Evolutionary conservation across 441 rosid genomes (phyloP), one percentile per base, ranked within the genome.

Genomic region (Eruca vesicaria): DNA sequence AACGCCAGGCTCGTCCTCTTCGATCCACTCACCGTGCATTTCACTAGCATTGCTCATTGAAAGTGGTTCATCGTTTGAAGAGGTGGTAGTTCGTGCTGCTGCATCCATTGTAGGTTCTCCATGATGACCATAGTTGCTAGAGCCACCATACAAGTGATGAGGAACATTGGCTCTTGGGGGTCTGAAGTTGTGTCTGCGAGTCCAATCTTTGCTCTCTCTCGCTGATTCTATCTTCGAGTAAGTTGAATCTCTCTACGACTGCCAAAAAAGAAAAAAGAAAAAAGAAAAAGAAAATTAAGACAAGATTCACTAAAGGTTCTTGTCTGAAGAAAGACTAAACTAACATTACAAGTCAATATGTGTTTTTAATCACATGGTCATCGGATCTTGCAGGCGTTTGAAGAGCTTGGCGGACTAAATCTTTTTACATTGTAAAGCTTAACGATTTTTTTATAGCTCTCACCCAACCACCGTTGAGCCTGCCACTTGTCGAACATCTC

Each of bases 401-500:
- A 73, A 96, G 94, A 29, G 98, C 97, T 75, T 94, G 98, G 4
- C 98, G 93, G n/a, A 58, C 94, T 95, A 76, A 96, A 96, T 85
- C 89, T 94, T 71, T 94, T 98, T 65, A 96, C 98, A 78, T 96
- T 94, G 79, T 96, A 96, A 57, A 96, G 97, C 85, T 94, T 98
- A 89, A 92, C 91, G 79, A 96, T 94, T 73, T 97, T 84, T 64
- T 94, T 98, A 14, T 85, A 94, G 63, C 94, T 96, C 85, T 96
- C 98, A 14, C 92, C 98, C n/a, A n/a, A n/a, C n/a, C n/a, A n/a
- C n/a, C n/a, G n/a, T n/a, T n/a, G n/a, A n/a, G n/a, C n/a, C n/a
- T 96, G 96, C 97, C 96, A 96, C 72, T 96, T 96, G 73, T 94
- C 83, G 23, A 96, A 96, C 93, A 93, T 91, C 82, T 96, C 98